phyloP scores from a whole-genome alignment of 164 flowering plant species.

The Buxus sempervirens region DNA sequence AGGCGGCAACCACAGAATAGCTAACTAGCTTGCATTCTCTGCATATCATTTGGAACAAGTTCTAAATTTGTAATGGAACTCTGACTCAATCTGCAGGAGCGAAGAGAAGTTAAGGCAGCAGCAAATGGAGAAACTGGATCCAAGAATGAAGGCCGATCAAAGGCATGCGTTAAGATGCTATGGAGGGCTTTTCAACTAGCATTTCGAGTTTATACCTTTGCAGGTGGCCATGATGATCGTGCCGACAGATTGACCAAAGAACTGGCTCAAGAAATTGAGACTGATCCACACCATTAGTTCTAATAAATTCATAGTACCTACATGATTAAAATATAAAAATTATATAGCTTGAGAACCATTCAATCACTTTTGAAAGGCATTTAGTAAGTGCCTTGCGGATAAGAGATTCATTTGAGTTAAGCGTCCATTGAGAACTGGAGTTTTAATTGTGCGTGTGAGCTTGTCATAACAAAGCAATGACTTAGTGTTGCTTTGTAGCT shows the following conservation, averaged over 20 bases:
- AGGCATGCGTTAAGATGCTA: constrained; percentile 42
- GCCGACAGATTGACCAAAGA: constrained; percentile 66
- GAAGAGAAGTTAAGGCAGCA: constrained; percentile 36
- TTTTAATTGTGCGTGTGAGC: not conserved
- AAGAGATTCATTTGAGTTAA: constrained; percentile 2
- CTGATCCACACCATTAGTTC: constrained; percentile 25
- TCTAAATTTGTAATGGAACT: not conserved
- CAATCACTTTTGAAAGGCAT: constrained; percentile 7
- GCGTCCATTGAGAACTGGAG: not conserved
- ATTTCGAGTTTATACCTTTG: constrained; percentile 69
- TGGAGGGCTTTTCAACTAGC: constrained; percentile 90
- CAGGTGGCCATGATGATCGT: constrained; percentile 86
- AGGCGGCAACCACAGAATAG: no score
- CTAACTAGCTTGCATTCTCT: not conserved
- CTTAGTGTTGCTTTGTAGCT: not conserved
- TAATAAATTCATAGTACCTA: not conserved
- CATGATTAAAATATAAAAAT: not conserved
- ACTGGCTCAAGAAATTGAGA: constrained; percentile 68
- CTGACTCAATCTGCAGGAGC: constrained; percentile 35
- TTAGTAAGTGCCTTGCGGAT: not conserved
- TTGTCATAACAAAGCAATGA: constrained; percentile 3
- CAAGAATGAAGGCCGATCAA: constrained; percentile 29
- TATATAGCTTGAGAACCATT: constrained; percentile 5
- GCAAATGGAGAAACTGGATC: constrained; percentile 15
- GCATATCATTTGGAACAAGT: not conserved